These are phyloP conservation scores for Artemisia argyi DNA, from an alignment of 129 eudicot species.

Conservation along the genomic window DNA sequence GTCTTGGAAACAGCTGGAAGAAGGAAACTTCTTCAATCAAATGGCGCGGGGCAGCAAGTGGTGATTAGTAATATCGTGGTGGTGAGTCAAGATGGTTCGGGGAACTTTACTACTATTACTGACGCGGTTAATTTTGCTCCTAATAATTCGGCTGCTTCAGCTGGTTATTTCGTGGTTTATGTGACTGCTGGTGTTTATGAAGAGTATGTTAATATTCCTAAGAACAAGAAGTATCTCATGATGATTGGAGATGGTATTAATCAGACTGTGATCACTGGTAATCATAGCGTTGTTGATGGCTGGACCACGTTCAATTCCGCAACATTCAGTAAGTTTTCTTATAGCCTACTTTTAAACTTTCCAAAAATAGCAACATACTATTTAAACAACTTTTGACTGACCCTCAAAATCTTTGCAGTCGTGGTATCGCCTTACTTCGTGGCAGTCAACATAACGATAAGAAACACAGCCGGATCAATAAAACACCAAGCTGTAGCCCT, in stretches of 20 bases:
- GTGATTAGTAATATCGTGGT: constrained; percentile 31
- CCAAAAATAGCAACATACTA: no score
- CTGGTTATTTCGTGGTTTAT: constrained; percentile 50
- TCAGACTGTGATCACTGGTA: constrained; percentile 61
- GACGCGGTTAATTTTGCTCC: constrained; percentile 69
- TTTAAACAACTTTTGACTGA: not conserved
- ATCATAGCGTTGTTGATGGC: constrained; percentile 56
- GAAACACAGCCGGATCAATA: constrained; percentile 62
- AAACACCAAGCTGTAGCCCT: constrained; percentile 68
- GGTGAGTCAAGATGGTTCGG: constrained; percentile 54
- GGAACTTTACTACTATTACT: constrained; percentile 50
- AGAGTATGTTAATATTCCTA: constrained; percentile 53
- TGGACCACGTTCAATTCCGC: constrained; percentile 70
- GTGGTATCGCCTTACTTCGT: constrained; percentile 52
- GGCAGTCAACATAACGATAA: constrained; percentile 54
- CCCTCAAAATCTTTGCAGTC: constrained; percentile 32
- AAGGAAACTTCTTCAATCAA: constrained; percentile 30
- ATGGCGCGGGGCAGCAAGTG: constrained; percentile 19
- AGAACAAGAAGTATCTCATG: constrained; percentile 58
- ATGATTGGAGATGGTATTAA: constrained; percentile 78
- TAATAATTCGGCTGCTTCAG: constrained; percentile 30
- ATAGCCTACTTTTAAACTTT: not conserved
- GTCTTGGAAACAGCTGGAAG: constrained; percentile 14
- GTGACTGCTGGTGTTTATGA: constrained; percentile 55
- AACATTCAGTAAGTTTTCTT: constrained; percentile 53